Percentiles rank a stretch among this genome's conserved stretches.
Evolutionary conservation across 306 rosid genomes (phyloP).

Genomic region (Rubus idaeus): DNA sequence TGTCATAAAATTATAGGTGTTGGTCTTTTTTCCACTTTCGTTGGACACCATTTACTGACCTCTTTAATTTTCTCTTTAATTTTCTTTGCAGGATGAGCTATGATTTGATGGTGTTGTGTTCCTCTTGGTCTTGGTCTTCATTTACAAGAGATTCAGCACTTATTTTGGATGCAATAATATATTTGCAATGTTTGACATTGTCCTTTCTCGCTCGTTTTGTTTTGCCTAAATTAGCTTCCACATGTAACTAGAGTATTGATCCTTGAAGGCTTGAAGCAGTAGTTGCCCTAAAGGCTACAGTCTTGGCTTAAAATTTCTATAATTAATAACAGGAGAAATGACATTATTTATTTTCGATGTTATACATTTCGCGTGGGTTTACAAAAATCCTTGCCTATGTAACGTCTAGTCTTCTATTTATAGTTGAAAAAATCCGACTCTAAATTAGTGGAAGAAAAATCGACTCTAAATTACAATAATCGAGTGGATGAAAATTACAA

Average conservation of each 20-base stretch:
- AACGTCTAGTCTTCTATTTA: not conserved
- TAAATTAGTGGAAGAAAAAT: no score
- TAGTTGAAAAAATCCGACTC: not conserved
- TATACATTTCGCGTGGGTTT: not conserved
- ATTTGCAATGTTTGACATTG: not conserved
- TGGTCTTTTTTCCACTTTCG: no score
- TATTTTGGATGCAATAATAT: not conserved
- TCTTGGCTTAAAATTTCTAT: not conserved
- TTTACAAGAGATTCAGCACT: not conserved
- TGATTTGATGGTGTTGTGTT: not conserved
- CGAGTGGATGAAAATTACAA: not conserved
- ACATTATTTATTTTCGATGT: not conserved
- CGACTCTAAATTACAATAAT: not conserved
- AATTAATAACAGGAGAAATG: not conserved
- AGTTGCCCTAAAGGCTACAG: not conserved
- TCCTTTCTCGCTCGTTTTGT: not conserved
- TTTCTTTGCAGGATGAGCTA: constrained; percentile 9
- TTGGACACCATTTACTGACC: not conserved
- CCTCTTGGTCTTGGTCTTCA: not conserved
- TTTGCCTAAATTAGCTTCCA: not conserved
- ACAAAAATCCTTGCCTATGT: not conserved
- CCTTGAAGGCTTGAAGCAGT: not conserved
- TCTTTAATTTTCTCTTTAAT: not conserved
- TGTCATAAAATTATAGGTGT: no score
- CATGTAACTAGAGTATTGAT: not conserved